These are phyloP conservation scores for Trichophyton rubrum DNA, from an alignment of 2,329 filamentous ascomycete species.

Conservation along the genomic window DNA sequence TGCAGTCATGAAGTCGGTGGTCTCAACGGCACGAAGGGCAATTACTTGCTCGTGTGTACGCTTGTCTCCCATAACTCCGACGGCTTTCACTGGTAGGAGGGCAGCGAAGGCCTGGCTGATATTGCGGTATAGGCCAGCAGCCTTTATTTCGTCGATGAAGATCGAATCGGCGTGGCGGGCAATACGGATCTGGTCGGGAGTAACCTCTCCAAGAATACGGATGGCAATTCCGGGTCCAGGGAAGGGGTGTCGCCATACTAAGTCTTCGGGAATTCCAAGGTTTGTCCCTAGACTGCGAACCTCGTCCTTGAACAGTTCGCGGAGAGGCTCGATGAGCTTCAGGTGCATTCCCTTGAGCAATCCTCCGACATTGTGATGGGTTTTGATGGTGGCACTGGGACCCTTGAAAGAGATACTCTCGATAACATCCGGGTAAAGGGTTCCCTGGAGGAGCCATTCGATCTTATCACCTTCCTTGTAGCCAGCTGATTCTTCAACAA, in stretches of 20 bases:
- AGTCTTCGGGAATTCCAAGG: constrained; percentile 58
- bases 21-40: constrained; percentile 49
- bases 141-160: constrained; percentile 35
- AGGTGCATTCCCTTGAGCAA: constrained; percentile 45
- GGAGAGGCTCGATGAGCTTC: constrained; percentile 53
- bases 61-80: constrained; percentile 51
- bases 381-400: constrained; percentile 59
- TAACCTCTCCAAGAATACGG: constrained; percentile 69
- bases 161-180: constrained; percentile 39
- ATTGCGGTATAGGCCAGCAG: constrained; percentile 39
- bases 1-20: constrained; percentile 61
- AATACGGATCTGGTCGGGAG: constrained; percentile 60
- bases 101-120: constrained; percentile 60
- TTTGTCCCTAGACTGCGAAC: constrained; percentile 54
- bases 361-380: constrained; percentile 55
- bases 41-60: constrained; percentile 52
- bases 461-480: constrained; percentile 60
- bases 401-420: constrained; percentile 63
- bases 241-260: constrained; percentile 69
- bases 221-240: constrained; percentile 61
- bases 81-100: constrained; percentile 52
- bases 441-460: constrained; percentile 78
- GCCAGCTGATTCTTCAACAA: constrained; percentile 57
- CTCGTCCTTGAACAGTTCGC: constrained; percentile 70
- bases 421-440: constrained; percentile 61